Conservation (phyloP, 1,284 basidiomycete species). For the Leccinum huronense region DNA sequence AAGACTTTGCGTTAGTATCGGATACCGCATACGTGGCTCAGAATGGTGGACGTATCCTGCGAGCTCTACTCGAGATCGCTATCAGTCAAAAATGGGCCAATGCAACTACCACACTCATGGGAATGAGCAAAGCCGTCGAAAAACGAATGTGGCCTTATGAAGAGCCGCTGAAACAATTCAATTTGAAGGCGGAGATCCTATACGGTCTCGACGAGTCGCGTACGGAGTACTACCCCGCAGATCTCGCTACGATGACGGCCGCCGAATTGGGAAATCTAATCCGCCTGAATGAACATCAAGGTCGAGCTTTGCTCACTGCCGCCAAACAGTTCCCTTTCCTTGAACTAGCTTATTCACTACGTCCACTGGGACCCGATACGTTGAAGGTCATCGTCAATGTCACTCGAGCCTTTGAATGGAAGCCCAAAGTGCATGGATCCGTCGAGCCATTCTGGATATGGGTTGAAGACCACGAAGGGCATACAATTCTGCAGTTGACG, state of each 20-base stretch:
- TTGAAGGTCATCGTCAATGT: conserved; percentile 75
- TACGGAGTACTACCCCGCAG: conserved; percentile 78
- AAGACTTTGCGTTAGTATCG: conserved; percentile 97
- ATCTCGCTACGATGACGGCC: conserved; percentile 75
- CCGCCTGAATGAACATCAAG: conserved; percentile 86
- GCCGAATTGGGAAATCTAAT: conserved; percentile 80
- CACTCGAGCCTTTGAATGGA: conserved; percentile 83
- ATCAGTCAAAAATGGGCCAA: conserved; percentile 91
- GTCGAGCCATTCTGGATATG: conserved; percentile 94
- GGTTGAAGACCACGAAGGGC: conserved; percentile 85
- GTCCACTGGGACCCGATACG: conserved; percentile 82
- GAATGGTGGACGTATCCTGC: conserved; percentile 92
- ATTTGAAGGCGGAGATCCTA: conserved; percentile 76
- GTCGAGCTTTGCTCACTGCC: conserved; percentile 73
- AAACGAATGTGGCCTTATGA: conserved; percentile 95
- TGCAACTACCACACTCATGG: conserved; percentile 78
- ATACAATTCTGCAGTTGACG: conserved; percentile 81
- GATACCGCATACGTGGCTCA: conserved; percentile 93
- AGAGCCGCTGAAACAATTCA: conserved; percentile 84
- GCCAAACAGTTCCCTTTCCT: conserved; percentile 87
- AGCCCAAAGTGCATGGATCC: conserved; percentile 68
- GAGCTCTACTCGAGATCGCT: conserved; percentile 92
- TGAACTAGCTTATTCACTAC: conserved; percentile 66
- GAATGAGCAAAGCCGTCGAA: conserved; percentile 92
- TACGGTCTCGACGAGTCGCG: conserved; percentile 82